phyloP scores from a whole-genome alignment of 176 grass and related monocot species.

The Eleusine coracana region DNA sequence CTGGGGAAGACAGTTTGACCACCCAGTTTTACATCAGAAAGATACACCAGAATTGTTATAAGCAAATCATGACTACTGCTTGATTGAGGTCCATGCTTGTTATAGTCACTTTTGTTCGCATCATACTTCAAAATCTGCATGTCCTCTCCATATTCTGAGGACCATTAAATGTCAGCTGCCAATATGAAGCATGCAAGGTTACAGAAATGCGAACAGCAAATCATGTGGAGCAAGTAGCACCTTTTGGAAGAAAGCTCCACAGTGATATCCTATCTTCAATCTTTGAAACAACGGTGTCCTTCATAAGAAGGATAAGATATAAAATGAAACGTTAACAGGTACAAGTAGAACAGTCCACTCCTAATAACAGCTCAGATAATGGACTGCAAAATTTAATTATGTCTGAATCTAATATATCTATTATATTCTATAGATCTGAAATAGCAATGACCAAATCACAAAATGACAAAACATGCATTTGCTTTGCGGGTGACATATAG shows the following conservation, averaged over 20 bases:
- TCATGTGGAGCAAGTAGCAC: conserved; percentile 23
- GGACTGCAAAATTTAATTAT: conserved; percentile 7
- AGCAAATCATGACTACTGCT: conserved; percentile 34
- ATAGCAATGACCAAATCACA: background rate
- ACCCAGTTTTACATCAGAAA: conserved; percentile 71
- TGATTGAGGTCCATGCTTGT: conserved; percentile 45
- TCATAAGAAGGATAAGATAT: conserved; percentile 37
- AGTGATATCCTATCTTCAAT: conserved; percentile 88
- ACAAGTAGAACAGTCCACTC: conserved; percentile 25
- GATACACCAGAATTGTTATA: conserved; percentile 69
- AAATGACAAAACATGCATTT: background rate
- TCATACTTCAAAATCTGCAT: conserved; percentile 57
- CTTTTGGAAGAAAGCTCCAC: conserved; percentile 94
- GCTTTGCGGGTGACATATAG: conserved; percentile 8
- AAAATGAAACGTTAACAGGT: conserved; percentile 22
- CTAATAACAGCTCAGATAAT: conserved; percentile 1
- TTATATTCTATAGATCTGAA: background rate
- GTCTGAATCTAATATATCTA: background rate
- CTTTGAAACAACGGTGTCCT: conserved; percentile 66
- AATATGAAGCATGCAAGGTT: conserved; percentile 14
- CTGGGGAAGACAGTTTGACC: conserved; percentile 78
- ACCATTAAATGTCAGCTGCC: conserved; percentile 27
- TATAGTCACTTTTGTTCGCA: conserved; percentile 55
- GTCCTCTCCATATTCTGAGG: conserved; percentile 64
- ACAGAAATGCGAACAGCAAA: conserved; percentile 10